Evolutionary conservation across 768 basidiomycete genomes (phyloP).

Genomic region (Psilocybe azurescens): DNA sequence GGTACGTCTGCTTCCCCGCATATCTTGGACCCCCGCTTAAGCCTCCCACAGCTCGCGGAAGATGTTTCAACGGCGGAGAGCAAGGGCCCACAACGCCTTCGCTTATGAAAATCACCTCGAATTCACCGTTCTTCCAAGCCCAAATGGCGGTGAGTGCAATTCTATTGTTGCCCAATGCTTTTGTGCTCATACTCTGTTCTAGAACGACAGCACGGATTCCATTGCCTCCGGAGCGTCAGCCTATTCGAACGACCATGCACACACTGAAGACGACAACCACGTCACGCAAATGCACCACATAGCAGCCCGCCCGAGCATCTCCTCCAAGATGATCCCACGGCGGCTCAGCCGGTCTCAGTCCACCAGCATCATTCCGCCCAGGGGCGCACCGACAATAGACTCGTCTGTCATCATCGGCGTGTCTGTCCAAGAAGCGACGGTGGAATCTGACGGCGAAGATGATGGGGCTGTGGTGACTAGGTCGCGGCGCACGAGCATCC

Average conservation of each 20-base stretch:
- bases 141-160: slow-evolving; percentile 43
- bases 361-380: slow-evolving; percentile 36
- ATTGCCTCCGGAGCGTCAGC: slow-evolving; percentile 46
- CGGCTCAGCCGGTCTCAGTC: slow-evolving; percentile 50
- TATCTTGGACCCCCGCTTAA: slow-evolving; percentile 10
- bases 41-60: slow-evolving; percentile 24
- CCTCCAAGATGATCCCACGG: slow-evolving; percentile 51
- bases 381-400: slow-evolving; percentile 19
- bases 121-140: slow-evolving; percentile 52
- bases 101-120: slow-evolving; percentile 44
- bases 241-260: slow-evolving; percentile 37
- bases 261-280: slow-evolving; percentile 47
- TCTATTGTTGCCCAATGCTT: not conserved
- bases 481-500: slow-evolving; percentile 29
- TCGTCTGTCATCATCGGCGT: slow-evolving; percentile 48
- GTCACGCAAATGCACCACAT: slow-evolving; percentile 57
- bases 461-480: slow-evolving; percentile 14
- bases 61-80: slow-evolving; percentile 23
- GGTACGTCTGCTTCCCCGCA: slow-evolving; percentile 35
- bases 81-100: slow-evolving; percentile 37
- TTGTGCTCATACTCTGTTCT: not conserved
- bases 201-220: slow-evolving; percentile 52
- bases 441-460: slow-evolving; percentile 29
- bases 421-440: slow-evolving; percentile 52
- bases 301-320: slow-evolving; percentile 45